A percentile compares a stretch with the other conserved stretches of the same genome.
Evolutionary conservation across 805 yeast genomes (phyloP).

Genomic region (Pichia paraexigua): DNA sequence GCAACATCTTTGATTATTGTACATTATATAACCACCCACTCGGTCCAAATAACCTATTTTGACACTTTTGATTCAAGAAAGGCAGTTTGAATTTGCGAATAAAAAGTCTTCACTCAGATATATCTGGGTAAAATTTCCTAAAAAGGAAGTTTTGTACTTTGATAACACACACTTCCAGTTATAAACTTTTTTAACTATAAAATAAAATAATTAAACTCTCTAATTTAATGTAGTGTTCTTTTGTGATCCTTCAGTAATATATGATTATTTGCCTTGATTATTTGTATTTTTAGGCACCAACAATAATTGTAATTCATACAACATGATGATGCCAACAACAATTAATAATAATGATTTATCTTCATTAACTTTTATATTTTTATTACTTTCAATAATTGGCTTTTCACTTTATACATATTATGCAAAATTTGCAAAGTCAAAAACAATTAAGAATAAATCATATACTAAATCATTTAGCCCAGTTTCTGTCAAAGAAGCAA

Average conservation of each 20-base stretch:
- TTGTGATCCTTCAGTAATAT: not conserved
- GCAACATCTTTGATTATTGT: no score
- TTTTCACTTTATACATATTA: not conserved
- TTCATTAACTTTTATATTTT: not conserved
- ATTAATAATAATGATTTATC: not conserved
- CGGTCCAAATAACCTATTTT: not conserved
- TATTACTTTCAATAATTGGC: not conserved
- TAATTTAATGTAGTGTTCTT: not conserved
- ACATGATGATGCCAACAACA: constrained; percentile 6
- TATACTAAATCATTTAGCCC: constrained; percentile 21
- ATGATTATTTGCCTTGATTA: no score
- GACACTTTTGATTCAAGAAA: not conserved
- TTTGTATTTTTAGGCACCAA: no score
- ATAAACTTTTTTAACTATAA: not conserved
- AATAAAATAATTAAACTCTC: not conserved
- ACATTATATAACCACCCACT: not conserved
- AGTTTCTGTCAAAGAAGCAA: constrained; percentile 28
- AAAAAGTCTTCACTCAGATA: not conserved
- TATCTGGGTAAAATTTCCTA: constrained; percentile 4
- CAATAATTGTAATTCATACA: not conserved
- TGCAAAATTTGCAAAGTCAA: not conserved
- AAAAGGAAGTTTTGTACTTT: constrained; percentile 7
- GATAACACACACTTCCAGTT: not conserved
- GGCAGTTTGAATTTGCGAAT: not conserved
- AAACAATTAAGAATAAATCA: constrained; percentile 2